Base-by-base conservation (phyloP, 176 grass and related monocot species). In the Themeda triandra region DNA sequence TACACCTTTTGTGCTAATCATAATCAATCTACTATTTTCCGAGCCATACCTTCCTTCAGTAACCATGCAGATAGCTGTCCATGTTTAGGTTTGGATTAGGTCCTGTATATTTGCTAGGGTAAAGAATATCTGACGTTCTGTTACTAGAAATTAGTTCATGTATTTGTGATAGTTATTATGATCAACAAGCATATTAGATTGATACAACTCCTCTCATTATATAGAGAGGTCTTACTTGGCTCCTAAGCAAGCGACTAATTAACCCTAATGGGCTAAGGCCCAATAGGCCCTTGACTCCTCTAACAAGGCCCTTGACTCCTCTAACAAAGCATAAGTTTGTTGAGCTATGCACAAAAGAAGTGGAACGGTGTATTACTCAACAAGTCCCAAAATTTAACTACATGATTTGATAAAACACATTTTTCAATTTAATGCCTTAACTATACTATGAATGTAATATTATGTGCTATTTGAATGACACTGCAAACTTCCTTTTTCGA, bases 381-480 rank as follows among this genome's bases (percentile, higher is more conserved):
- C 21, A 66, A 75, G 31, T 19, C 10, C 6, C 13, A 67, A 66
- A 7, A 29, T 36, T 76, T 32, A 5, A 76, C 8, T 86, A 17
- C 13, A 59, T 70, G 70, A 65, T 83, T 74, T 32, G 35, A 72
- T 82, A 31, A 56, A 58, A 42, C 24, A 71, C n/a, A 42, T 41
- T 71, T 23, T 42, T 42, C 10, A 42, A 25, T 71, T 6, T 40
- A 71, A 71, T 42, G 21, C 21, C 10, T 39, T 40, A 40, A 40
- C 24, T 37, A 37, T 37, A 37, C 32, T 69, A 68, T 18, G 21
- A 71, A 44, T 71, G 11, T 27, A 44, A 71, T 40, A 25, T 77
- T 63, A 37, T 63, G 25, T 28, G 23, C 33, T 62, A 5, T 24
- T 31, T 44, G n/a, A 44, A 45, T 27, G 69, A 13, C 12, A 44